Percentiles rank a stretch among this genome's conserved stretches.
phyloP scores from a whole-genome alignment of 179 eudicot genomes.

The Spinacia oleracea region DNA sequence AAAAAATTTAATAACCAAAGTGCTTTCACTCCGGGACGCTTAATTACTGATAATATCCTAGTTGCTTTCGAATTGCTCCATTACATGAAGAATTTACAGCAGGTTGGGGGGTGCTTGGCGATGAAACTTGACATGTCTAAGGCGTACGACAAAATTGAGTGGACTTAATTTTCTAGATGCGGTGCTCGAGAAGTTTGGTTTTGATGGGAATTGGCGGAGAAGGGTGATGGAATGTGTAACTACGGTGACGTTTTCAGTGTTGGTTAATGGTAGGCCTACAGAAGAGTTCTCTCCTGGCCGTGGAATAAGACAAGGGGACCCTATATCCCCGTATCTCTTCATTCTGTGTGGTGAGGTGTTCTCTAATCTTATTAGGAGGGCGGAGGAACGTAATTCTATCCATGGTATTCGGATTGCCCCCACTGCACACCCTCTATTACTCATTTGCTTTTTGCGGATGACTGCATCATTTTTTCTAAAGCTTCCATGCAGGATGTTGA shows the following conservation, averaged over 20 bases:
- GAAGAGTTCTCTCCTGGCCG: not conserved
- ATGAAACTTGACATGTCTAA: not conserved
- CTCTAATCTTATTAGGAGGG: not conserved
- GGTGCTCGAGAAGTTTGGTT: not conserved
- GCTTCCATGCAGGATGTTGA: too few species aligned
- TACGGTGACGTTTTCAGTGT: not conserved
- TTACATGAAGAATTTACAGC: not conserved
- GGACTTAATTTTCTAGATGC: not conserved
- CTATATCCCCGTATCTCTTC: not conserved
- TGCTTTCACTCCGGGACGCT: not conserved
- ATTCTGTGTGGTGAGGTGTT: not conserved
- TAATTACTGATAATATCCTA: not conserved
- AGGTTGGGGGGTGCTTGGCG: not conserved
- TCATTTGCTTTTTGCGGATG: not conserved
- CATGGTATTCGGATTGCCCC: not conserved
- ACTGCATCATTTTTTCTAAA: not conserved
- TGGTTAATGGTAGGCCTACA: not conserved
- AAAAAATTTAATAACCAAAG: not conserved
- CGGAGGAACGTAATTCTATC: not conserved
- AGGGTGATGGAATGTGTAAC: not conserved
- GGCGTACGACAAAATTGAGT: not conserved
- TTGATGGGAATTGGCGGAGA: not conserved
- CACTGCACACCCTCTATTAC: not conserved
- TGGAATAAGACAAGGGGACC: constrained; percentile 2
- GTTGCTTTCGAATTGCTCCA: not conserved